These are phyloP conservation scores for Kodamaea sp. DNA, from an alignment of 1,139 yeast species.

Conservation along the genomic window DNA sequence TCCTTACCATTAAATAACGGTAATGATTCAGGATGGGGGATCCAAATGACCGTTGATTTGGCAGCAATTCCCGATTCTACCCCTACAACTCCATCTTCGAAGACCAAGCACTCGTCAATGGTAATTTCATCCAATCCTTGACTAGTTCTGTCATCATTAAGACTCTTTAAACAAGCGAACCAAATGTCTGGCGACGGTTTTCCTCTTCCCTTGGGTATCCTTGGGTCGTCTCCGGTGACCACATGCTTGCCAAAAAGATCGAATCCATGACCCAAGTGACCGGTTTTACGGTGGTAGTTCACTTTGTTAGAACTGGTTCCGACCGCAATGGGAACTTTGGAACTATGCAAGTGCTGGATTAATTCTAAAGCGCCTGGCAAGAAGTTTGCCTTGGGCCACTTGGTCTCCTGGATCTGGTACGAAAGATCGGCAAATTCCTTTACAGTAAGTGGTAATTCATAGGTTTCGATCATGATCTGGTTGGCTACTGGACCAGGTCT, in stretches of 20 bases:
- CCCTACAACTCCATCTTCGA: constrained; percentile 95
- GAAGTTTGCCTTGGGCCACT: constrained; percentile 66
- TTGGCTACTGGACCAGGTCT: constrained; percentile 75
- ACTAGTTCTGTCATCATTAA: constrained; percentile 51
- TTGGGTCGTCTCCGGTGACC: constrained; percentile 84
- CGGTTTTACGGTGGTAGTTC: constrained; percentile 69
- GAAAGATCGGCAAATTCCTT: constrained; percentile 59
- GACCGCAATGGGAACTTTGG: constrained; percentile 74
- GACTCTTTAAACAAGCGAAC: constrained; percentile 70
- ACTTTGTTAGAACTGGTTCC: constrained; percentile 80
- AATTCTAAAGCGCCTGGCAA: constrained; percentile 86
- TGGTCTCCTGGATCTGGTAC: constrained; percentile 51
- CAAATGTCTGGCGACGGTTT: constrained; percentile 94
- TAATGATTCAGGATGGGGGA: constrained; percentile 77
- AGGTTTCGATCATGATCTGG: constrained; percentile 63
- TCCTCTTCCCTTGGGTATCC: constrained; percentile 82
- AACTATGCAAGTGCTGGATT: constrained; percentile 47
- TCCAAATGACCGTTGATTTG: constrained; percentile 88
- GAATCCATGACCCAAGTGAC: constrained; percentile 62
- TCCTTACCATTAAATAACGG: constrained; percentile 49
- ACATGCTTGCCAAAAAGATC: constrained; percentile 64
- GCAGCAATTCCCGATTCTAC: constrained; percentile 79
- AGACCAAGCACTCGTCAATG: constrained; percentile 80
- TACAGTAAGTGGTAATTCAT: constrained; percentile 64
- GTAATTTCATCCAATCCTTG: constrained; percentile 46